Conservation (phyloP, 345 rosid species). For the Eucalyptus regnans region DNA sequence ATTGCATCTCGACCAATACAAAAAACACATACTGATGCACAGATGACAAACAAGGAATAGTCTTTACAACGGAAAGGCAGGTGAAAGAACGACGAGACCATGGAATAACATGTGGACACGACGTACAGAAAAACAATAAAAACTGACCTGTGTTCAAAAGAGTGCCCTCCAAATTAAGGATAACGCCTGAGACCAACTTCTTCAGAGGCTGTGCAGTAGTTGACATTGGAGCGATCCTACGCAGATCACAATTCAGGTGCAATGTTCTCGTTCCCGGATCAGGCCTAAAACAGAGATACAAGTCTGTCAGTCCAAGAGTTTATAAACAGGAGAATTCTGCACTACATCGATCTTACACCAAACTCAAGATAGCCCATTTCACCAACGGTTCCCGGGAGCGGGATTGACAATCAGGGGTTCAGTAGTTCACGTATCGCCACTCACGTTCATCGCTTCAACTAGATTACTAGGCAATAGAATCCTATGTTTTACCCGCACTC, state of each 20-base stretch:
- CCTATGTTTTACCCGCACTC: background rate
- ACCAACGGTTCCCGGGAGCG: background rate
- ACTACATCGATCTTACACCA: background rate
- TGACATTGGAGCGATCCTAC: background rate
- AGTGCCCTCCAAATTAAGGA: conserved; percentile 74
- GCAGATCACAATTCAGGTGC: background rate
- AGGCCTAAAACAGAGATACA: background rate
- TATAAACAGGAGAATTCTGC: background rate
- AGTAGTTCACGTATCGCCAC: background rate
- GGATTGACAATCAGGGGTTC: background rate
- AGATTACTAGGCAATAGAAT: background rate
- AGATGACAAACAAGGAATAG: background rate
- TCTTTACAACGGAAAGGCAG: background rate
- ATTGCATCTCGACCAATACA: background rate
- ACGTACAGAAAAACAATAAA: background rate
- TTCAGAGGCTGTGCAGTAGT: conserved; percentile 19
- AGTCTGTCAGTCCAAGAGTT: background rate
- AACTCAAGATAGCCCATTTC: background rate
- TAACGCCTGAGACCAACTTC: conserved; percentile 38
- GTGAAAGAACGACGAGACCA: background rate
- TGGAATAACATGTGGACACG: background rate
- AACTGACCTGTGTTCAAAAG: conserved; percentile 15
- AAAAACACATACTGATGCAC: background rate
- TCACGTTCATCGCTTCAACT: background rate
- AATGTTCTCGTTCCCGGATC: background rate